phyloP scores from a whole-genome alignment of 2,329 filamentous ascomycete species.

The Clonostachys byssicola region DNA sequence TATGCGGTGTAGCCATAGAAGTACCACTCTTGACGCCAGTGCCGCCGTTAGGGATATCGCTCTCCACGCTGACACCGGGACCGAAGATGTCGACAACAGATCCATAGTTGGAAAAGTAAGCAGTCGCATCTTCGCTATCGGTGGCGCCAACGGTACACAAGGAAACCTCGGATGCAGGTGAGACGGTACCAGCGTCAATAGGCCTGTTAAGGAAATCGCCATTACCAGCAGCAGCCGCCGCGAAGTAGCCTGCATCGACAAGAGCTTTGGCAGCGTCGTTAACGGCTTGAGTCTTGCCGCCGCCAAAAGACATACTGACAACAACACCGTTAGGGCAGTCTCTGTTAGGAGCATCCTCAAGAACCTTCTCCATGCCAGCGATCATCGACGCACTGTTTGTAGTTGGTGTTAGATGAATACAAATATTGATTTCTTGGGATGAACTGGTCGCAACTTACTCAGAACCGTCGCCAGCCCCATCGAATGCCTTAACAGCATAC shows the following conservation, averaged over 20 bases:
- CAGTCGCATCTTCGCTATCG: slow-evolving; percentile 31
- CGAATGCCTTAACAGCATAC: slow-evolving; percentile 38
- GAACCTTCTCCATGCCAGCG: slow-evolving; percentile 37
- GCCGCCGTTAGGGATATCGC: slow-evolving; percentile 38
- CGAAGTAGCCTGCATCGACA: slow-evolving; percentile 38
- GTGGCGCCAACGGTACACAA: slow-evolving; percentile 46
- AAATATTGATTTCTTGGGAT: too few relatives aligned
- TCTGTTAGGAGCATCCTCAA: slow-evolving; percentile 24
- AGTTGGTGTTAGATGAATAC: too few relatives aligned
- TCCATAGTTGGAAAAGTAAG: slow-evolving; percentile 49
- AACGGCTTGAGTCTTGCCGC: slow-evolving; percentile 32
- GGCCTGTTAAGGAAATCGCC: slow-evolving; percentile 22
- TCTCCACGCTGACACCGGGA: slow-evolving; percentile 42
- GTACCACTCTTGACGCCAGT: slow-evolving; percentile 41
- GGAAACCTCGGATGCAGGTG: slow-evolving; percentile 40
- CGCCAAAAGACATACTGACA: slow-evolving; percentile 53
- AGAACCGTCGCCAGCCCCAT: slow-evolving; percentile 20
- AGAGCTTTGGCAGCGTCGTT: slow-evolving; percentile 43
- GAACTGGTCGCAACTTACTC: slow-evolving; percentile 23
- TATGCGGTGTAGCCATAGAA: slow-evolving; percentile 58
- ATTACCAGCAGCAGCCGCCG: slow-evolving; percentile 50
- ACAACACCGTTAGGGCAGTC: slow-evolving; percentile 38
- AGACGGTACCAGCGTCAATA: slow-evolving; percentile 37
- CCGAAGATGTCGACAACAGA: slow-evolving; percentile 40
- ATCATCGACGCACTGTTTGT: slow-evolving; percentile 22